These are phyloP conservation scores for Magnaporthiopsis poae DNA, from an alignment of 2,329 filamentous ascomycete species.

Conservation along the genomic window DNA sequence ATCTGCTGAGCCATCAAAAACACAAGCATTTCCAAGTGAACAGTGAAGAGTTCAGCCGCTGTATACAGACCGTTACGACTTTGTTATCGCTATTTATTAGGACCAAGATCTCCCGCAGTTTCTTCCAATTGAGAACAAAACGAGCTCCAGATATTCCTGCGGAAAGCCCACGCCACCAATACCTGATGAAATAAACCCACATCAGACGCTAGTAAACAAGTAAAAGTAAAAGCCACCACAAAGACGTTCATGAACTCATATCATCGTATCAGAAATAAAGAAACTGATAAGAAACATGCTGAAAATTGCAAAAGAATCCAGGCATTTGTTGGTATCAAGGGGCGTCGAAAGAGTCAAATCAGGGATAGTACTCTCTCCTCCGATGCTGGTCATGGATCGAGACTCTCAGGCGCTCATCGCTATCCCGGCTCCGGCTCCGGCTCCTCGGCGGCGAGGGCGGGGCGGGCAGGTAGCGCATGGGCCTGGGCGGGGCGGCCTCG, in stretches of 20 bases:
- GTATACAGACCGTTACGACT: too few relatives aligned
- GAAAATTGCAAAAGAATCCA: not conserved
- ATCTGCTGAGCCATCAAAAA: too few relatives aligned
- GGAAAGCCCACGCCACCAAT: too few relatives aligned
- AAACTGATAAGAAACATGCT: not conserved
- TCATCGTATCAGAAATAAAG: not conserved
- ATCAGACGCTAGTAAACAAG: too few relatives aligned
- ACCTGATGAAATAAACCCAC: too few relatives aligned
- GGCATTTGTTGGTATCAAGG: not conserved
- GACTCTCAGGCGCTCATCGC: slow-evolving; percentile 22
- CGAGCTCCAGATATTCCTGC: too few relatives aligned
- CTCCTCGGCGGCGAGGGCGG: slow-evolving; percentile 19
- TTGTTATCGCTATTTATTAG: too few relatives aligned
- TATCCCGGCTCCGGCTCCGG: slow-evolving; percentile 20
- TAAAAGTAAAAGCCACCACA: too few relatives aligned
- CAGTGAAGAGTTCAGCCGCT: too few relatives aligned
- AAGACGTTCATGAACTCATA: not conserved
- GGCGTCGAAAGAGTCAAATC: not conserved
- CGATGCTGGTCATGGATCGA: slow-evolving; percentile 25
- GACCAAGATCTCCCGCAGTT: too few relatives aligned
- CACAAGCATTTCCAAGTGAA: too few relatives aligned
- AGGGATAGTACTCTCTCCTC: slow-evolving; percentile 22
- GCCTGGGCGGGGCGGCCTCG: slow-evolving; percentile 33
- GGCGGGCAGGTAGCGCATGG: slow-evolving; percentile 19
- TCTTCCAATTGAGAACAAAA: too few relatives aligned